Base-by-base conservation (phyloP, 1,139 yeast species). In the Suhomyces chickasaworum region DNA sequence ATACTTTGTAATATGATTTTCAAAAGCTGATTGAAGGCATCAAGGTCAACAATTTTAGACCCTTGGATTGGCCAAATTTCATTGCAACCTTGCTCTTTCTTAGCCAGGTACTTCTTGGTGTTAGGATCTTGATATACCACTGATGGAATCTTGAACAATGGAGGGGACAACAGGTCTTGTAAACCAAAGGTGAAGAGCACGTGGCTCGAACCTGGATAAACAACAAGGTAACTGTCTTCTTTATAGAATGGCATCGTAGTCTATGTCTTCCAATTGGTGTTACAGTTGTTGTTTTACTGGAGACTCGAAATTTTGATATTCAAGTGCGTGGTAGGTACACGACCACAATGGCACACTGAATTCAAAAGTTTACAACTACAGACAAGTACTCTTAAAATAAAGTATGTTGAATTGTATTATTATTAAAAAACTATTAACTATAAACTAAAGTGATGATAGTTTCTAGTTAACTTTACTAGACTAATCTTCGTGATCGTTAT, bases 131-230 rank as follows among this genome's bases (percentile, higher is more conserved):
- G 73, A 63, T 83, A 90, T 7, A 91, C 95, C 27, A 75, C 73
- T 0, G 96, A 82, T 10, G 97, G 95, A 33, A 90, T 73, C 50
- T 81, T 81, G 54, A 79, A 80, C 39, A 82, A 80, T 1, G 97
- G 96, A 2, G 95, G 90, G 3, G 87, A 70, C 53, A 89, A 75
- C 1, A 89, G 77, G 53, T 91, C 97, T 44, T 82, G 84, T 37
- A 91, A 71, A 2, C 97, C 97, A 61, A 88, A 84, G 55, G 86
- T 86, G 37, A 88, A 88, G 46, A 85, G 70, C 1, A 97, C 89
- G 46, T 77, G 69, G 47, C 71, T 74, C 2, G 95, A 84, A n/a
- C 97, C 96, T 1, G 96, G 89, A 49, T 89, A 84, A 37, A 91
- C 80, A 42, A 90, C 80, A 68, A 76, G 67, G 55, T 79, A 75